Evolutionary conservation across 768 basidiomycete genomes (phyloP).

Genomic region (Fistulinella prunicolor): DNA sequence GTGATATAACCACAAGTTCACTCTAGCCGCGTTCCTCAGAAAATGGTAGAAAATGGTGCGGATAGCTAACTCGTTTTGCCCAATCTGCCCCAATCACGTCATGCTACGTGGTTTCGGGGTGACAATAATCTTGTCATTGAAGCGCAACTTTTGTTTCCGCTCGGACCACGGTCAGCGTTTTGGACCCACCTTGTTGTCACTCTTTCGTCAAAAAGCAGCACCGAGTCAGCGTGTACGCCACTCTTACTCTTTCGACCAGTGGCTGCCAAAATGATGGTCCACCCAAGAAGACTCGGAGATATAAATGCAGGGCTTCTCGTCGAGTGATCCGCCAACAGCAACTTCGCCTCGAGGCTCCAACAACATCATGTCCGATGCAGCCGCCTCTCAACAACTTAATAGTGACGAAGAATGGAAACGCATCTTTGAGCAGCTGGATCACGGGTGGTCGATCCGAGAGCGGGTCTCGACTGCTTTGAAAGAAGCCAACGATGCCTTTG

Average conservation of each 20-base stretch:
- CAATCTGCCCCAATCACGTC: too few relatives aligned
- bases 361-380: constrained; percentile 11
- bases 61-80: too few relatives aligned
- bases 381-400: background rate
- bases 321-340: background rate
- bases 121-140: background rate
- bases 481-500: constrained; percentile 13
- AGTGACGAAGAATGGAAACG: background rate
- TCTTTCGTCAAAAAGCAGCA: background rate
- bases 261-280: constrained; percentile 3
- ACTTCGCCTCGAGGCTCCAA: background rate
- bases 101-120: too few relatives aligned
- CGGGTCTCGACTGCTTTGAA: constrained; percentile 5
- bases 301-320: constrained; percentile 10
- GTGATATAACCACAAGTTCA: too few relatives aligned
- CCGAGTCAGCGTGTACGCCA: too few relatives aligned
- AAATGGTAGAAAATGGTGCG: too few relatives aligned
- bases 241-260: too few relatives aligned
- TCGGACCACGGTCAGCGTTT: constrained; percentile 4
- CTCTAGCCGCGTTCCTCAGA: too few relatives aligned
- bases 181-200: background rate
- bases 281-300: background rate
- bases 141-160: constrained; percentile 7
- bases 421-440: background rate
- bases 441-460: background rate